A percentile compares a stretch with the other conserved stretches of the same genome.
phyloP scores from a whole-genome alignment of 257 asterid species.

The Verbena officinalis region DNA sequence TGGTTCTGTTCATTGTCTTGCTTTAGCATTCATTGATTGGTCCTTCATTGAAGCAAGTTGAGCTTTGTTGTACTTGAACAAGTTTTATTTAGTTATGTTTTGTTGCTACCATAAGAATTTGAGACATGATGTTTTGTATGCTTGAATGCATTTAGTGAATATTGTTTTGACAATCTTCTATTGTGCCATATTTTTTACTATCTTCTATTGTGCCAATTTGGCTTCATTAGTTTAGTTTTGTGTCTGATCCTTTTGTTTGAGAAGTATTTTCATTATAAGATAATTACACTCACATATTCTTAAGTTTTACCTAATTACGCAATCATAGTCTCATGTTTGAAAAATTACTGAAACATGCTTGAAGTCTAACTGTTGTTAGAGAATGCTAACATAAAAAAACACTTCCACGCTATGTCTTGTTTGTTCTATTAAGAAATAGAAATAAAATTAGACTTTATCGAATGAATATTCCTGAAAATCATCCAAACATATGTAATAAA shows the following conservation, averaged over 20 bases:
- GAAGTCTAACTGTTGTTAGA: too few species aligned
- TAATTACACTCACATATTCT: too few species aligned
- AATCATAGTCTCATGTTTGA: too few species aligned
- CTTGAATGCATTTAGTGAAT: constrained; percentile 12
- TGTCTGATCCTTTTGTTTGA: background rate
- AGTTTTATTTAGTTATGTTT: constrained; percentile 9
- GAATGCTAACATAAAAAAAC: too few species aligned
- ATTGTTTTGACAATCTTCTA: background rate
- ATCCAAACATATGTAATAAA: too few species aligned
- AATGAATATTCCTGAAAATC: too few species aligned
- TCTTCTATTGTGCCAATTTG: background rate
- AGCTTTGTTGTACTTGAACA: constrained; percentile 10
- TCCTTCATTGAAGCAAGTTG: constrained; percentile 2
- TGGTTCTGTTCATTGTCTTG: constrained; percentile 31
- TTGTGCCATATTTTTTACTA: background rate
- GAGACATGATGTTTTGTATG: background rate
- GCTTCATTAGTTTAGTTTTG: background rate
- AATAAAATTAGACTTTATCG: too few species aligned
- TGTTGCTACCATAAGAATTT: constrained; percentile 6
- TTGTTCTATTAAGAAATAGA: too few species aligned
- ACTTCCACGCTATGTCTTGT: too few species aligned
- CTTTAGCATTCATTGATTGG: constrained; percentile 36
- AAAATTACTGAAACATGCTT: too few species aligned
- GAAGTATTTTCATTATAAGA: too few species aligned
- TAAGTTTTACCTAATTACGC: too few species aligned